A percentile compares a stretch with the other conserved stretches of the same genome.
These are phyloP conservation scores for Tylopilus sp. DNA, from an alignment of 768 basidiomycete genomes.

Conservation along the genomic window DNA sequence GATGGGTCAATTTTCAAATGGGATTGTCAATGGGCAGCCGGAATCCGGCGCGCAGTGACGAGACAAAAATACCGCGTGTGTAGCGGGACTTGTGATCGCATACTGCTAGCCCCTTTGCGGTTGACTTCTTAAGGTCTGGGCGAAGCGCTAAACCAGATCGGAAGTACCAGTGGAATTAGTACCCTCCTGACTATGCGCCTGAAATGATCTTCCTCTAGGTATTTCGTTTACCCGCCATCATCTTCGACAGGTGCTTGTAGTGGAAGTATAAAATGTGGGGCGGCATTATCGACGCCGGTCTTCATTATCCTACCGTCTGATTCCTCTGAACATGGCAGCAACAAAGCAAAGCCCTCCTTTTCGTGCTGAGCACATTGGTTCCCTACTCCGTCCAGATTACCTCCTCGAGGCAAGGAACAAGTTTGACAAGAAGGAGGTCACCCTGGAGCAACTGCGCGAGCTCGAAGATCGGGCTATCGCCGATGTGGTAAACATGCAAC, in stretches of 20 bases:
- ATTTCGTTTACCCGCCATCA: not conserved
- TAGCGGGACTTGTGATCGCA: too few relatives aligned
- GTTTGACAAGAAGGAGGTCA: slow-evolving; percentile 34
- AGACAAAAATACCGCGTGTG: too few relatives aligned
- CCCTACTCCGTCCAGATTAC: slow-evolving; percentile 39
- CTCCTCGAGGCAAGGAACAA: slow-evolving; percentile 37
- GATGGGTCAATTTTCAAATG: too few relatives aligned
- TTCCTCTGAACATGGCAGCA: slow-evolving; percentile 10
- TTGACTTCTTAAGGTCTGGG: too few relatives aligned
- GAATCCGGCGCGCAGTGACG: too few relatives aligned
- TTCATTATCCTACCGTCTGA: not conserved
- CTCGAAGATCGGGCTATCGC: slow-evolving; percentile 40
- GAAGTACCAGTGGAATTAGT: too few relatives aligned
- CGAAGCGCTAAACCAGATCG: too few relatives aligned
- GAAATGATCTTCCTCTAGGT: not conserved
- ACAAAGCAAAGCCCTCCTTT: slow-evolving; percentile 37
- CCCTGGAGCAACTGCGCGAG: slow-evolving; percentile 32
- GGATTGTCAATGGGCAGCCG: too few relatives aligned
- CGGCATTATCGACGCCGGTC: not conserved
- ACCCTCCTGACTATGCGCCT: not conserved
- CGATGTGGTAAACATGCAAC: slow-evolving; percentile 36
- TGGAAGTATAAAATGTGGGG: not conserved
- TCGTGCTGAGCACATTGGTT: slow-evolving; percentile 45
- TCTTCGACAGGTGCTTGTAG: not conserved
- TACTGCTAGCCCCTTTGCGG: too few relatives aligned